phyloP scores from a whole-genome alignment of 306 rosid genomes.

The Rosa lucieae region DNA sequence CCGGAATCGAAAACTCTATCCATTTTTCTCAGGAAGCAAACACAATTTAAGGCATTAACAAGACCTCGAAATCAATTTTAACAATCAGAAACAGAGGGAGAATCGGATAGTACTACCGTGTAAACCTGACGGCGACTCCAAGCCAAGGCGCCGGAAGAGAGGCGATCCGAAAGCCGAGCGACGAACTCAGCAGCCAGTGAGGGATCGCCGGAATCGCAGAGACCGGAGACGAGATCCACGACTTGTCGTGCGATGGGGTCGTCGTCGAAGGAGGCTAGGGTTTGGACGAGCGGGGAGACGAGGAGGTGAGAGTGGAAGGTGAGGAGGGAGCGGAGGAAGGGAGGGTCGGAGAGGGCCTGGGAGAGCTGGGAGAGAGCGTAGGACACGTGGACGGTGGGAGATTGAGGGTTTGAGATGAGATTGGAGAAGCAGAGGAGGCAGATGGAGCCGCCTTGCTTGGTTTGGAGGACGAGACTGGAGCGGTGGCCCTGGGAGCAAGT shows the following conservation, averaged over 20 bases:
- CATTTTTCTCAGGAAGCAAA: background rate
- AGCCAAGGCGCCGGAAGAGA: constrained; percentile 57
- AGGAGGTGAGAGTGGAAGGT: constrained; percentile 75
- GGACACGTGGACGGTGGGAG: constrained; percentile 85
- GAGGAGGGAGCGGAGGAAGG: constrained; percentile 57
- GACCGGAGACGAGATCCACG: constrained; percentile 45
- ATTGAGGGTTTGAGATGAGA: constrained; percentile 67
- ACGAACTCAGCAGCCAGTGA: constrained; percentile 49
- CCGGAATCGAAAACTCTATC: too few species aligned
- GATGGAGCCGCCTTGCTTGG: constrained; percentile 68
- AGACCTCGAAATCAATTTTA: background rate
- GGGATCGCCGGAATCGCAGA: constrained; percentile 36
- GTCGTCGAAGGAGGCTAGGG: constrained; percentile 73
- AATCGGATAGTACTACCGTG: constrained; percentile 36
- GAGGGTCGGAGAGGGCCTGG: constrained; percentile 63
- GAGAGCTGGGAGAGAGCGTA: constrained; percentile 87
- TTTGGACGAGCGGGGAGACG: constrained; percentile 61
- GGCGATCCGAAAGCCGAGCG: constrained; percentile 49
- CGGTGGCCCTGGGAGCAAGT: constrained; percentile 80
- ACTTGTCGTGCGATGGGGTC: constrained; percentile 58
- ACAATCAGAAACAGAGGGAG: background rate
- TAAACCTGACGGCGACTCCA: constrained; percentile 78
- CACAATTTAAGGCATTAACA: background rate
- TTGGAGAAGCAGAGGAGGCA: constrained; percentile 88
- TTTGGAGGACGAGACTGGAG: constrained; percentile 61